A percentile compares a stretch with the other conserved stretches of the same genome.
Evolutionary conservation across 352 stramenopile species (phyloP).

Genomic region (Phytophthora sansomeana): DNA sequence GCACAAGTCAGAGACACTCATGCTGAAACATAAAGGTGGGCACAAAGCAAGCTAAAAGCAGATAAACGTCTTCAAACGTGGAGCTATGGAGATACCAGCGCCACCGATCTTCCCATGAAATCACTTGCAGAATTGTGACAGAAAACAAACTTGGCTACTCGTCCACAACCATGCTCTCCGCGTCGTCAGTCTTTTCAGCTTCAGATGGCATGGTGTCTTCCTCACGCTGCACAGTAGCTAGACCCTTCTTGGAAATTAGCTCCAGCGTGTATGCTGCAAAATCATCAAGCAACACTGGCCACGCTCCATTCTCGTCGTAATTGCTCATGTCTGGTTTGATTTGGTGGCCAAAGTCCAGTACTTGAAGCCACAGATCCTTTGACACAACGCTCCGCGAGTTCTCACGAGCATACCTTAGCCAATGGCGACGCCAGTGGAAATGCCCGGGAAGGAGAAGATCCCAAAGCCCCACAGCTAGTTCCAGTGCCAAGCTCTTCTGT

Average conservation of each 20-base stretch:
- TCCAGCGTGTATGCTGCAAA: slow-evolving; percentile 80
- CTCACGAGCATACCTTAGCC: slow-evolving; percentile 69
- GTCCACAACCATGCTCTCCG: slow-evolving; percentile 66
- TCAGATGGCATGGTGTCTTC: slow-evolving; percentile 37
- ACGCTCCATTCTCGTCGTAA: slow-evolving; percentile 89
- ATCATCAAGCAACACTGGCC: slow-evolving; percentile 88
- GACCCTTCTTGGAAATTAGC: slow-evolving; percentile 50
- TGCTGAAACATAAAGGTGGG: slow-evolving; percentile 20
- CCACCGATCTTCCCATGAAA: too few relatives aligned
- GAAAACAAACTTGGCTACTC: slow-evolving; percentile 26
- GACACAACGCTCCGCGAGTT: slow-evolving; percentile 83
- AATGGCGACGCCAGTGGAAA: slow-evolving; percentile 74
- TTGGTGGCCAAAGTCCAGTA: slow-evolving; percentile 83
- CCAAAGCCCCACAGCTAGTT: slow-evolving; percentile 80
- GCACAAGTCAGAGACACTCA: slow-evolving; percentile 11
- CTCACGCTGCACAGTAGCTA: slow-evolving; percentile 53
- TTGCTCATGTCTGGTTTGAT: slow-evolving; percentile 80
- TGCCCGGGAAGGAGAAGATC: slow-evolving; percentile 70
- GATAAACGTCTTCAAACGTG: background rate
- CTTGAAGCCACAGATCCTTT: slow-evolving; percentile 88
- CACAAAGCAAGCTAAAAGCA: too few relatives aligned
- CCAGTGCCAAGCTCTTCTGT: slow-evolving; percentile 81
- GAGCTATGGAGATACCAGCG: background rate
- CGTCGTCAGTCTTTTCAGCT: slow-evolving; percentile 40
- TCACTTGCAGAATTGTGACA: too few relatives aligned